These are phyloP conservation scores for Myriangium duriaei DNA, from an alignment of 2,329 filamentous ascomycete genomes.

Conservation along the genomic window DNA sequence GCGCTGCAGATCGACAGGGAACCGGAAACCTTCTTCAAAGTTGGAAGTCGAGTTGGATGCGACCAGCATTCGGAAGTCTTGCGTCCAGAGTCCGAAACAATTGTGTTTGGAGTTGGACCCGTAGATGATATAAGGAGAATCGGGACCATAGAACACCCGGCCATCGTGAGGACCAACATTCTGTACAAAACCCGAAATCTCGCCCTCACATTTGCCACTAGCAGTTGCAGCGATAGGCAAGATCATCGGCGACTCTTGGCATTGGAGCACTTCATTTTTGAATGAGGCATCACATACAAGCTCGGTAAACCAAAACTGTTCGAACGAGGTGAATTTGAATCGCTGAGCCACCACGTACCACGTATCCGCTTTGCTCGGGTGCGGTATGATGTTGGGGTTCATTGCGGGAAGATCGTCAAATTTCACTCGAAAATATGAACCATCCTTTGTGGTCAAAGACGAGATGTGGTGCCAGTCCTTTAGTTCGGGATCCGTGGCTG, in stretches of 20 bases:
- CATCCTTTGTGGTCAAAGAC: slow-evolving; percentile 35
- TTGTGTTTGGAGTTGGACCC: slow-evolving; percentile 43
- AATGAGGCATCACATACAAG: slow-evolving; percentile 41
- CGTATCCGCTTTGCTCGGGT: slow-evolving; percentile 34
- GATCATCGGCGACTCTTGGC: slow-evolving; percentile 28
- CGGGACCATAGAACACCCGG: slow-evolving; percentile 43
- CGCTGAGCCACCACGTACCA: slow-evolving; percentile 43
- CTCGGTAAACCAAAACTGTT: slow-evolving; percentile 23
- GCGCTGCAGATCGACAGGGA: slow-evolving; percentile 40
- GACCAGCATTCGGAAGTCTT: slow-evolving; percentile 40
- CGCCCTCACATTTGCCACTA: slow-evolving; percentile 28
- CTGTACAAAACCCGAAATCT: slow-evolving; percentile 32
- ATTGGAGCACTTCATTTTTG: slow-evolving; percentile 29
- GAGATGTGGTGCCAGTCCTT: slow-evolving; percentile 24
- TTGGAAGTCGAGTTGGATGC: slow-evolving; percentile 22
- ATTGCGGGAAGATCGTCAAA: slow-evolving; percentile 33
- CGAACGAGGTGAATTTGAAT: slow-evolving; percentile 18
- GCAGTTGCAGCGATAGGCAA: slow-evolving; percentile 38
- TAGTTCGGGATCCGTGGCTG: neutral
- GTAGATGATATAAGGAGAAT: slow-evolving; percentile 38
- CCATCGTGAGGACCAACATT: slow-evolving; percentile 47
- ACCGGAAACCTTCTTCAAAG: slow-evolving; percentile 31
- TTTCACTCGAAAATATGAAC: slow-evolving; percentile 38
- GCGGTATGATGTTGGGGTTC: slow-evolving; percentile 48
- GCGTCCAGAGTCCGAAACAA: slow-evolving; percentile 46